Base-by-base conservation (phyloP, 164 flowering plant species). In the Sextonia rubra region DNA sequence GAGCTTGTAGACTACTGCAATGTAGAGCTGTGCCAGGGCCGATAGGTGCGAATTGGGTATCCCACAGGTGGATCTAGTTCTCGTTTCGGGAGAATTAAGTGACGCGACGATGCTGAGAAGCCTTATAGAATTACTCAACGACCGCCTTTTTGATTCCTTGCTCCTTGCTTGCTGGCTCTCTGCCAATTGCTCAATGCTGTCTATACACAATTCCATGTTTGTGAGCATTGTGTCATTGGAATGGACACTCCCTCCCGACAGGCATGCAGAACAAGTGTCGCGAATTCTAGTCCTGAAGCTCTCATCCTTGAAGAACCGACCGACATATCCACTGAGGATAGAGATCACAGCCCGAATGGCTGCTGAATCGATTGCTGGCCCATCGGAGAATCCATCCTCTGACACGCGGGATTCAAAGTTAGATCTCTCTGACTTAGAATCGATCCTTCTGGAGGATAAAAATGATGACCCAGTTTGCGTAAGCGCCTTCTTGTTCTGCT, bases 11-110 rank as follows among this genome's bases (percentile, higher is more conserved):
- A 83, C 77, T 12, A 90, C 77, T 0, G 91, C 79, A 20, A 90
- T 73, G 79, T 90, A 90, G 25, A 90, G 82, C 64, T 87, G 90
- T 22, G 91, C 91, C 70, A 85, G 87, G 3, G 91, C 90, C 3
- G 91, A 86, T 29, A 87, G 81, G 77, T 84, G 74, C 1, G 88
- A 77, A 70, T 85, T 84, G 44, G 87, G 81, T 4, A 74, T 79
- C 6, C 87, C 86, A 70, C 76, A 78, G 4, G 86, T 82, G 27
- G 66, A 71, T 11, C 77, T 73, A 26, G 75, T 80, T 64, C 60
- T 83, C 3, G 79, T 68, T 1, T 60, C 69, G 15, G 76, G 70
- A 9, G 86, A 78, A 70, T 82, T 86, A 80, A 86, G 71, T 5
- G 90, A 80, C 0, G 85, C 83, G 12, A 84, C 88, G 60, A 75